These are phyloP conservation scores for Mycena epipterygia DNA, from an alignment of 768 basidiomycete species.

Conservation along the genomic window DNA sequence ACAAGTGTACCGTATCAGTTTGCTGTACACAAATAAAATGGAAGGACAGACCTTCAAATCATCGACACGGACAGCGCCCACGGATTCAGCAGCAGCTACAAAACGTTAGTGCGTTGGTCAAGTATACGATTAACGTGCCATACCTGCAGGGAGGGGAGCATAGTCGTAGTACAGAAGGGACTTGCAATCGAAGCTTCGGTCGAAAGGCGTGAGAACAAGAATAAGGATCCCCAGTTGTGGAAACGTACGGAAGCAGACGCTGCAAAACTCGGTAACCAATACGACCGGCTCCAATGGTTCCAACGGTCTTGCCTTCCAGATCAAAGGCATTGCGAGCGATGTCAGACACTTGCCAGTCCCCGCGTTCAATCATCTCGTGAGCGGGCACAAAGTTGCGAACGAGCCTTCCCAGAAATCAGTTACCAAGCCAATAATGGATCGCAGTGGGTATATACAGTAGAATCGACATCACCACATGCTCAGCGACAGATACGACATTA, in stretches of 20 bases:
- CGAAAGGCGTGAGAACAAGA: neutral
- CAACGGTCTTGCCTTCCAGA: constrained; percentile 91
- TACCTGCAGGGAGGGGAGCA: constrained; percentile 75
- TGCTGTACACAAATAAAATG: constrained; percentile 60
- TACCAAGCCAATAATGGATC: neutral
- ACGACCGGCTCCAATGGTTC: constrained; percentile 85
- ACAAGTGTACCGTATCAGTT: constrained; percentile 87
- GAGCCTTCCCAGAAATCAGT: constrained; percentile 51
- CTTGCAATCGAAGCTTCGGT: constrained; percentile 78
- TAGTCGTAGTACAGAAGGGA: constrained; percentile 95
- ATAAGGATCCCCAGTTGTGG: neutral
- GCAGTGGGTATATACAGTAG: constrained; percentile 57
- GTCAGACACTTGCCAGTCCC: constrained; percentile 90
- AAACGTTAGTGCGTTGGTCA: neutral
- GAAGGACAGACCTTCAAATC: constrained; percentile 74
- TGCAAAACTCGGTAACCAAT: constrained; percentile 93
- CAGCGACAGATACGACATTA: constrained; percentile 92
- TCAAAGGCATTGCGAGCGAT: constrained; percentile 89
- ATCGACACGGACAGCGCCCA: constrained; percentile 81
- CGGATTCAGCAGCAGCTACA: constrained; percentile 72
- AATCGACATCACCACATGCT: constrained; percentile 93
- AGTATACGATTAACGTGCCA: constrained; percentile 17
- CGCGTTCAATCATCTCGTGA: constrained; percentile 90
- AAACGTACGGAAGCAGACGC: constrained; percentile 68
- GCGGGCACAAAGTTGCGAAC: constrained; percentile 92